These are phyloP conservation scores for Tetradesmus lagerheimii DNA, from an alignment of 139 green algal genomes.

Conservation along the genomic window DNA sequence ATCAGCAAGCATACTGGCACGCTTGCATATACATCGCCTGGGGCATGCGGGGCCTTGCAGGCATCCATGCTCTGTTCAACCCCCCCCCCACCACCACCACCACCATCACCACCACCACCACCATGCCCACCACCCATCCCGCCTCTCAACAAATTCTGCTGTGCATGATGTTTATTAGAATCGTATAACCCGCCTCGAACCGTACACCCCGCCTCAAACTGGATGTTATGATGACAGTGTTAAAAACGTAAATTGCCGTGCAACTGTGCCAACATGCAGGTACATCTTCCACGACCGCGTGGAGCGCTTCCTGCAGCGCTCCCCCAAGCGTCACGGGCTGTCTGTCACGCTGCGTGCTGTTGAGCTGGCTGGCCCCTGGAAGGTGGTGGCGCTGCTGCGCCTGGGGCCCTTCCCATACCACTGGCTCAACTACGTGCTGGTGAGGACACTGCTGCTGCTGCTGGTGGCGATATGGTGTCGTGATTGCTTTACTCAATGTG, in stretches of 20 bases:
- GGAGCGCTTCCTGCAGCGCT: background rate
- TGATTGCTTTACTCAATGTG: background rate
- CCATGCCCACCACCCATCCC: too few species aligned
- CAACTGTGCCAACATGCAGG: background rate
- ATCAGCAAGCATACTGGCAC: background rate
- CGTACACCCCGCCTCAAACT: too few species aligned
- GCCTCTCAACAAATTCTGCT: too few species aligned
- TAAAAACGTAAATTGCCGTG: too few species aligned
- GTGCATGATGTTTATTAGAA: too few species aligned
- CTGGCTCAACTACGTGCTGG: conserved; percentile 20
- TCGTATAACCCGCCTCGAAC: too few species aligned
- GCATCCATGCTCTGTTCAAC: too few species aligned
- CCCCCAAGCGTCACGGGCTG: conserved; percentile 8
- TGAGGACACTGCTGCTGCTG: background rate
- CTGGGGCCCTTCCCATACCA: conserved; percentile 42
- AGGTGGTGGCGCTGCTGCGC: conserved; percentile 43
- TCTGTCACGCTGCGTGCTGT: conserved; percentile 17
- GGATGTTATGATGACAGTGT: too few species aligned
- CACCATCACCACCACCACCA: too few species aligned
- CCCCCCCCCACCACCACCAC: too few species aligned
- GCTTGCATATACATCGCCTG: too few species aligned
- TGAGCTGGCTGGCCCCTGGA: conserved; percentile 27
- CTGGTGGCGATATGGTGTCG: background rate
- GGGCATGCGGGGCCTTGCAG: too few species aligned
- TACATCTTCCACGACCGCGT: background rate